Evolutionary conservation across 768 basidiomycete genomes (phyloP), one percentile per base, ranked within the genome.

Genomic region (Mycena chlorophos): DNA sequence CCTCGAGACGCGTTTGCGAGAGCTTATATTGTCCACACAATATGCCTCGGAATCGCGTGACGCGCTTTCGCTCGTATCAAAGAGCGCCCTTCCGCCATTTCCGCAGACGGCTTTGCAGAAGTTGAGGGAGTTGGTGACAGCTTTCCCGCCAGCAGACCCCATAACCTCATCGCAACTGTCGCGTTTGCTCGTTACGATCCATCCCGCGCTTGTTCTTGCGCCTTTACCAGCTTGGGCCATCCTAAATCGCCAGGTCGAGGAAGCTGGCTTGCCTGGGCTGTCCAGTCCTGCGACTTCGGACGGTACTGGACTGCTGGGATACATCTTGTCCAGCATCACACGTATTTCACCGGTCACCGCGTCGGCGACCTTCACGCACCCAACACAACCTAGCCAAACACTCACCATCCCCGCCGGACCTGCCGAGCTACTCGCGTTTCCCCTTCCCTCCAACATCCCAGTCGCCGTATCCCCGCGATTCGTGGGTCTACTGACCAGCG

Each of bases 221-320:
- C 75, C 83, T 1, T 80, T 83, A 63, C 79, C 81, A 49, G 83
- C 81, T 3, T 88, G 85, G 85, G 84, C 80, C 1, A 71, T 84
- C 57, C 78, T 88, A 17, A 77, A 78, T 50, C 72, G 77, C 26
- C 83, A 85, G 52, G 74, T 77, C 3, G 75, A 81, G 54, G 81
- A 85, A 49, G 73, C 72, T 14, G 84, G 81, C 0, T 67, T 86
- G 0, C 83, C 82, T 4, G 71, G 75, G 19, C 72, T 88, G 0
- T 81, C 79, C 0, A 78, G 75, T 56, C 82, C 84, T 1, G 67
- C 70, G 29, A 67, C 74, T 65, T 23, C 66, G 14, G 74, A 75
- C n/a, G 68, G 69, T 1, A 69, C 73, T 14, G 83, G 84, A 0
- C 56, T 86, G 1, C 73, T 86, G 26, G 84, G 85, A 1, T 87